Conservation (phyloP, 768 basidiomycete species). For the Hygrophorus pudorinus region DNA sequence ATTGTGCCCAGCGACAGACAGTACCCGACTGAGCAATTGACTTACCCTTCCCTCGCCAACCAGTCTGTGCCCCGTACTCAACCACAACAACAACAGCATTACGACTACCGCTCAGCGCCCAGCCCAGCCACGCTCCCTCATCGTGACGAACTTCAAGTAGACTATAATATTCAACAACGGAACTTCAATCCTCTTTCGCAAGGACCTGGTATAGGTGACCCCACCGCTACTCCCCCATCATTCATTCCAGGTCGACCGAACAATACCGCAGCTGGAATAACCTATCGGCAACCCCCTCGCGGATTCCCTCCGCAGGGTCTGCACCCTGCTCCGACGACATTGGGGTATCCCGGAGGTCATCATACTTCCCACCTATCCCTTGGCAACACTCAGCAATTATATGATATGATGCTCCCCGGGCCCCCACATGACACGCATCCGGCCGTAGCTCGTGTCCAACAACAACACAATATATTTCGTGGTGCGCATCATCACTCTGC, state of each 20-base stretch:
- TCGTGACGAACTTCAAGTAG: conserved; percentile 40
- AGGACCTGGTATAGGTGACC: conserved; percentile 16
- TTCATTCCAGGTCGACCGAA: conserved; percentile 44
- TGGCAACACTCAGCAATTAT: conserved; percentile 67
- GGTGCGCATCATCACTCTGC: conserved; percentile 73
- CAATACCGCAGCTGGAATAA: conserved; percentile 33
- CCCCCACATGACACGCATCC: conserved; percentile 47
- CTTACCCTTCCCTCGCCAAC: conserved; percentile 61
- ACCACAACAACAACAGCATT: conserved; percentile 38
- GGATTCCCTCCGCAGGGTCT: conserved; percentile 45
- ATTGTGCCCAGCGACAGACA: conserved; percentile 30
- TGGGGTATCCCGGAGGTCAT: conserved; percentile 45
- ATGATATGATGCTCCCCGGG: conserved; percentile 68
- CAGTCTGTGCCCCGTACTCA: conserved; percentile 44
- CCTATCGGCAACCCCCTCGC: conserved; percentile 57
- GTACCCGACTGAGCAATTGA: conserved; percentile 31
- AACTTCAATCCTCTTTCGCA: conserved; percentile 38
- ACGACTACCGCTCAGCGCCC: conserved; percentile 35
- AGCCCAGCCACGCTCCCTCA: conserved; percentile 24
- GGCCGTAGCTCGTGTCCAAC: conserved; percentile 67
- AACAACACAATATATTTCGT: conserved; percentile 68
- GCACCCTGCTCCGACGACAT: conserved; percentile 41
- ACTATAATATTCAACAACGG: conserved; percentile 51
- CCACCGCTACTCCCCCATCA: conserved; percentile 30
- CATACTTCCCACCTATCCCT: conserved; percentile 64